Evolutionary conservation across 1,284 basidiomycete genomes (phyloP), one percentile per base, ranked within the genome.

Genomic region (Moesziomyces sp.): DNA sequence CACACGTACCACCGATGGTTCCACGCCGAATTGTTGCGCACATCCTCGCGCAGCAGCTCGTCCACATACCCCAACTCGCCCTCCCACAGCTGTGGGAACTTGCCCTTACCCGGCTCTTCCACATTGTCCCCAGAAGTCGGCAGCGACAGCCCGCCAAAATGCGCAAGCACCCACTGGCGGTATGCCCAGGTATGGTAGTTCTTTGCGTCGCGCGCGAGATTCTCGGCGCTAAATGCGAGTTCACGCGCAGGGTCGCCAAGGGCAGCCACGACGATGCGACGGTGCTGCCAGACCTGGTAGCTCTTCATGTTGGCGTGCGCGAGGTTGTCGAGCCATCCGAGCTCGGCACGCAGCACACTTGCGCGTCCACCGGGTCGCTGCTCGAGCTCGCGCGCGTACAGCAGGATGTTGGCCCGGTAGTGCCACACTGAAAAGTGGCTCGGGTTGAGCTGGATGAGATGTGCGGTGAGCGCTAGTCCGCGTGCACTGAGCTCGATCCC

Each of bases 11-110:
- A 98, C 24, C 96, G 90, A 87, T 98, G 97, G 83, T 96, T 93
- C 96, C 96, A 99, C 16, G 93, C 97, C 45, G 93, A 95, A 83
- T 99, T 99, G 84, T 99, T 99, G 77, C 95, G 86, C 42, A 96
- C 87, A 84, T 99, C 96, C 23, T 88, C 85, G 7, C 87, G 86
- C 26, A 98, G 84, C 86, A 97, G 88, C 58, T 85, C 83, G 70
- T 94, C 91, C 53, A 92, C 88, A 84, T 92, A 97, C 26, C 87
- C 87, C 19, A 91, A 85, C 85, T 98, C 96, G 14, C 87, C 88
- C 0, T 82, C 85, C 94, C 95, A 97, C 44, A 95, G 83, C 43
- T 85, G 85, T 0, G 79, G 73, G 26, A 64, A 74, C 21, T 48
- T 11, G 1, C 46, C 38, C 38, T 40, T 40, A 6, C 38, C 38